These are phyloP conservation scores for Nakaseomyces delphensis DNA, from an alignment of 1,139 yeast species.

Conservation along the genomic window DNA sequence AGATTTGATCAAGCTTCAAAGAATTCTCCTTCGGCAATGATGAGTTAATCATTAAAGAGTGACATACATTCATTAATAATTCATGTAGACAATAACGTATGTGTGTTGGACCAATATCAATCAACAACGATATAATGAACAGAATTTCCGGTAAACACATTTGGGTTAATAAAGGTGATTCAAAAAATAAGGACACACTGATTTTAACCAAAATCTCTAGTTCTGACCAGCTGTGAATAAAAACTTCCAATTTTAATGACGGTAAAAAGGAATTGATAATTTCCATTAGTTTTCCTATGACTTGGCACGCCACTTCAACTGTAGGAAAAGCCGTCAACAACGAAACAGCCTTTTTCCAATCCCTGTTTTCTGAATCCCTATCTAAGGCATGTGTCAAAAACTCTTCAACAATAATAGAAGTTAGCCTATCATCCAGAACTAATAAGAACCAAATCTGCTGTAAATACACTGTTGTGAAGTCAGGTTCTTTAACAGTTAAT, in stretches of 20 bases:
- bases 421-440: slow-evolving; percentile 52
- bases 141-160: slow-evolving; percentile 65
- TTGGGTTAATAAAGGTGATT: slow-evolving; percentile 56
- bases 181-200: slow-evolving; percentile 62
- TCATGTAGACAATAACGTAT: slow-evolving; percentile 60
- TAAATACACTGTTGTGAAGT: slow-evolving; percentile 40
- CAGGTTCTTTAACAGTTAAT: slow-evolving; percentile 40
- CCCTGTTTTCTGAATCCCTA: slow-evolving; percentile 62
- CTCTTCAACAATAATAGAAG: slow-evolving; percentile 57
- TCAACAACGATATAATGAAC: slow-evolving; percentile 57
- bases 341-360: slow-evolving; percentile 55
- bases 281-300: slow-evolving; percentile 44
- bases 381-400: slow-evolving; percentile 67
- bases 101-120: slow-evolving; percentile 64
- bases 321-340: slow-evolving; percentile 63
- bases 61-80: slow-evolving; percentile 59
- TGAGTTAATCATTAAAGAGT: slow-evolving; percentile 58
- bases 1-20: slow-evolving; percentile 41
- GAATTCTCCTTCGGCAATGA: slow-evolving; percentile 40
- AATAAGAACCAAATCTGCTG: slow-evolving; percentile 65
- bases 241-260: slow-evolving; percentile 36
- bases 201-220: slow-evolving; percentile 59
- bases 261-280: slow-evolving; percentile 45
- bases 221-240: slow-evolving; percentile 64
- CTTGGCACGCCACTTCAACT: slow-evolving; percentile 59